These are phyloP conservation scores for Fusarium bulbicola DNA, from an alignment of 2,329 filamentous ascomycete species.

Conservation along the genomic window DNA sequence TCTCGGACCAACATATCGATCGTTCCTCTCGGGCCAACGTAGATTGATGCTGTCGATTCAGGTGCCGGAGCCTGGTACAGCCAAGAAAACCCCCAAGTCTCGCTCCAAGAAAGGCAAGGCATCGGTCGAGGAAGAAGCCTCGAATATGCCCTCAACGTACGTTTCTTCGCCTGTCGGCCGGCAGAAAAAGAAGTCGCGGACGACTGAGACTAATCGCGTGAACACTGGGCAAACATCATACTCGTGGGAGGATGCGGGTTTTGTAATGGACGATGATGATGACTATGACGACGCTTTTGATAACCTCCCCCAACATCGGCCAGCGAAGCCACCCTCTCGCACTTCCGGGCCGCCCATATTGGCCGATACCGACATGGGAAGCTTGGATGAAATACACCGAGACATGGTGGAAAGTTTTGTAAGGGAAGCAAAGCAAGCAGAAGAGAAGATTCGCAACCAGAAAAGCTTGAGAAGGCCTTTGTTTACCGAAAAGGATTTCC, in stretches of 20 bases:
- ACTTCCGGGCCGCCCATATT: constrained; percentile 66
- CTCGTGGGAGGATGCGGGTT: constrained; percentile 53
- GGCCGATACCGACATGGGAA: constrained; percentile 61
- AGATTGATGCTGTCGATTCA: constrained; percentile 58
- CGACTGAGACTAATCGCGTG: constrained; percentile 46
- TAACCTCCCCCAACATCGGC: constrained; percentile 50
- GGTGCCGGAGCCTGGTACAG: constrained; percentile 47
- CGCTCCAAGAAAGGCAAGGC: constrained; percentile 51
- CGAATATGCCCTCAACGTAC: constrained; percentile 56
- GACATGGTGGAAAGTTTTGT: constrained; percentile 74
- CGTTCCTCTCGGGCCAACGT: constrained; percentile 56
- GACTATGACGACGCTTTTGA: constrained; percentile 55
- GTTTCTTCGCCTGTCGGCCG: constrained; percentile 63
- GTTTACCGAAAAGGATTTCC: constrained; percentile 75
- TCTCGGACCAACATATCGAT: constrained; percentile 52
- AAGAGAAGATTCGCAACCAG: constrained; percentile 69
- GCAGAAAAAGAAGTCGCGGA: constrained; percentile 42
- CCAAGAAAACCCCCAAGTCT: constrained; percentile 44
- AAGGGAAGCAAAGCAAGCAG: constrained; percentile 65
- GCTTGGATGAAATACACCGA: constrained; percentile 67
- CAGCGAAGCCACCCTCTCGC: constrained; percentile 48
- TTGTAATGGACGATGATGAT: constrained; percentile 56
- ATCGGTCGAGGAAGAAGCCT: constrained; percentile 47
- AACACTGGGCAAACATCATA: constrained; percentile 54
- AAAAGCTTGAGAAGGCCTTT: constrained; percentile 65